Evolutionary conservation across 306 rosid genomes (phyloP).

Genomic region (Lotus japonicus): DNA sequence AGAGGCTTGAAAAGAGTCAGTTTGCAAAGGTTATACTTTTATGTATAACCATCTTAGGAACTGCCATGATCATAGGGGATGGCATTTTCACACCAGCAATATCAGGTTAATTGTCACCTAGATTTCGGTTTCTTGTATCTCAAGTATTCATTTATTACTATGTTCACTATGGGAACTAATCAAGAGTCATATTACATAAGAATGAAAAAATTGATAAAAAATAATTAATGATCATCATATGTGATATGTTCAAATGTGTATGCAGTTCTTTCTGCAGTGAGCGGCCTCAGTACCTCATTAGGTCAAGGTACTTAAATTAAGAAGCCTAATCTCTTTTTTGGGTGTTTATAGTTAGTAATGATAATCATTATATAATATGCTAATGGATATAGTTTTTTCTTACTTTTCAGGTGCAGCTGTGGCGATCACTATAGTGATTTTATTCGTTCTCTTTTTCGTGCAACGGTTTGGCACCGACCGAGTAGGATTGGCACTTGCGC

Average conservation of each 20-base stretch:
- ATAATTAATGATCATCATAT: too few relatives aligned
- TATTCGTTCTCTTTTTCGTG: background rate
- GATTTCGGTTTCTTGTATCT: too few relatives aligned
- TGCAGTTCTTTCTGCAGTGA: constrained; percentile 65
- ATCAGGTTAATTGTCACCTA: constrained; percentile 28
- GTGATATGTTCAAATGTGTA: background rate
- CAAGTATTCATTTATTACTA: too few relatives aligned
- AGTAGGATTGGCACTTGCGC: constrained; percentile 27
- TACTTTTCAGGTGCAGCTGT: constrained; percentile 18
- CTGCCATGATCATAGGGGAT: constrained; percentile 73
- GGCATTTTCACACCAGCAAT: constrained; percentile 66
- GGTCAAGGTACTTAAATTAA: constrained; percentile 36
- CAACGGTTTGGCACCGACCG: constrained; percentile 28
- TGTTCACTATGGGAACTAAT: too few relatives aligned
- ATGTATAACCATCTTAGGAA: constrained; percentile 37
- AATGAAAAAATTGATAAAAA: too few relatives aligned
- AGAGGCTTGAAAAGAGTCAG: constrained; percentile 11
- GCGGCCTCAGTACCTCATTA: constrained; percentile 42
- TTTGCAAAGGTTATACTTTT: background rate
- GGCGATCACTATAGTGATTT: constrained; percentile 16
- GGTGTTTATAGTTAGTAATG: background rate
- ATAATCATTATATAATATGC: background rate
- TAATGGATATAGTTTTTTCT: background rate
- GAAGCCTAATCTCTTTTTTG: too few relatives aligned
- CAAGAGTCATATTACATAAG: too few relatives aligned